Percentiles rank a stretch among this genome's conserved stretches.
These are phyloP conservation scores for Aspergillus terreus DNA, from an alignment of 2,329 filamentous ascomycete genomes.

Conservation along the genomic window DNA sequence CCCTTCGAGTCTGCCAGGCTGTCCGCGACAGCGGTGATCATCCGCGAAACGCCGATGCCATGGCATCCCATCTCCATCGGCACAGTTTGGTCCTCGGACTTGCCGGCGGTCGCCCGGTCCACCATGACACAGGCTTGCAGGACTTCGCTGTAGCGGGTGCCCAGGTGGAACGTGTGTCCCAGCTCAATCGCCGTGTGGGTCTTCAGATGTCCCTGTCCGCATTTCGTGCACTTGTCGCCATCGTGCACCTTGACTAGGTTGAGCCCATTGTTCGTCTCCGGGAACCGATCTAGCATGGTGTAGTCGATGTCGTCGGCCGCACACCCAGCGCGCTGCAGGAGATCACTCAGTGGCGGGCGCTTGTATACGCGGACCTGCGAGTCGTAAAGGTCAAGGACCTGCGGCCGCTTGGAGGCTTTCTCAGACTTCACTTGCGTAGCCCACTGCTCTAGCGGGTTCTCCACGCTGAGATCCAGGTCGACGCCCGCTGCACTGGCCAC, in stretches of 20 bases:
- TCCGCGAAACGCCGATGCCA: constrained; percentile 86
- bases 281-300: constrained; percentile 34
- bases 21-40: constrained; percentile 82
- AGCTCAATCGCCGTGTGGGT: constrained; percentile 78
- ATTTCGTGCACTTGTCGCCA: constrained; percentile 72
- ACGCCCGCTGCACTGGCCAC: constrained; percentile 49
- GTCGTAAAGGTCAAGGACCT: constrained; percentile 40
- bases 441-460: constrained; percentile 57
- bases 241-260: constrained; percentile 63
- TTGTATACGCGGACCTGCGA: constrained; percentile 37
- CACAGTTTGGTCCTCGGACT: constrained; percentile 36
- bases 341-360: constrained; percentile 35
- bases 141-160: constrained; percentile 78
- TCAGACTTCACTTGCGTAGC: constrained; percentile 30
- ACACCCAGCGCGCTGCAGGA: constrained; percentile 27
- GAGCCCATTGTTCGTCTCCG: constrained; percentile 43
- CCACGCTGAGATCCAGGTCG: constrained; percentile 68
- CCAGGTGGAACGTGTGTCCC: constrained; percentile 92
- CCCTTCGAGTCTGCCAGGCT: constrained; percentile 67
- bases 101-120: constrained; percentile 27
- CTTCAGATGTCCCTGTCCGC: constrained; percentile 58
- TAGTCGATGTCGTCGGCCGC: constrained; percentile 30
- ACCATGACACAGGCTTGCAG: constrained; percentile 61
- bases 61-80: constrained; percentile 93
- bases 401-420: constrained; percentile 21